Evolutionary conservation across 371 early-diverging fungal genomes (phyloP), one percentile per base, ranked within the genome.

Genomic region (Zychaea mexicana): DNA sequence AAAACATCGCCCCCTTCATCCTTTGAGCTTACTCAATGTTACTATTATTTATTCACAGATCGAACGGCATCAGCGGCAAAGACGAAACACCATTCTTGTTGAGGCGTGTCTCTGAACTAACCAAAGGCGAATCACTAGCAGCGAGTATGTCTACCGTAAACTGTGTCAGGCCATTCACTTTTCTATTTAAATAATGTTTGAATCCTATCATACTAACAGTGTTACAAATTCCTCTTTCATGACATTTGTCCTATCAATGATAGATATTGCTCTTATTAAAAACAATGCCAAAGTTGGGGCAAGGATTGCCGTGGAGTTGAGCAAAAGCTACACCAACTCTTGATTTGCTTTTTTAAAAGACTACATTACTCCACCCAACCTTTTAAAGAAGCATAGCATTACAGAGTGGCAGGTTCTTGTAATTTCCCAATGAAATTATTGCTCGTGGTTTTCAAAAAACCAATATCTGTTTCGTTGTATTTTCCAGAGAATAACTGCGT

Each of bases 21-120:
- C 42, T 21, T 21, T 38, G 30, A 28, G 17, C n/a, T 24, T 19
- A 22, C 13, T 27, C 22, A 42, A 4, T 4, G 42, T 42, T 8
- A 15, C 13, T 42, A 17, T 3, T 42, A 15, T 36, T 10, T 62
- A 7, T 28, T 27, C 8, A 28, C 56, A 85, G 90, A 42, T 66
- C 70, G 0, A 67, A 71, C 6, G 82, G 89, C 0, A 79, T 97
- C 24, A 39, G 30, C 17, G 98, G 98, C 45, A 95, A 96, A 69
- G 94, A 94, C 36, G 86, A 89, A 58, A 98, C 98, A 0, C 98
- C 98, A 1, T 97, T 91, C 68, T 70, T 98, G 60, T 83, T 98
- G 30, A 87, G 88, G 58, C 87, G 90, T 33, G 88, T 98, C 12
- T 81, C 84, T 15, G 89, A 91, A 60, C 60, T 95, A 15, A 97